Evolutionary conservation across 495 filamentous ascomycete genomes (phyloP), one percentile per base, ranked within the genome.

Genomic region (Cudoniella acicularis): DNA sequence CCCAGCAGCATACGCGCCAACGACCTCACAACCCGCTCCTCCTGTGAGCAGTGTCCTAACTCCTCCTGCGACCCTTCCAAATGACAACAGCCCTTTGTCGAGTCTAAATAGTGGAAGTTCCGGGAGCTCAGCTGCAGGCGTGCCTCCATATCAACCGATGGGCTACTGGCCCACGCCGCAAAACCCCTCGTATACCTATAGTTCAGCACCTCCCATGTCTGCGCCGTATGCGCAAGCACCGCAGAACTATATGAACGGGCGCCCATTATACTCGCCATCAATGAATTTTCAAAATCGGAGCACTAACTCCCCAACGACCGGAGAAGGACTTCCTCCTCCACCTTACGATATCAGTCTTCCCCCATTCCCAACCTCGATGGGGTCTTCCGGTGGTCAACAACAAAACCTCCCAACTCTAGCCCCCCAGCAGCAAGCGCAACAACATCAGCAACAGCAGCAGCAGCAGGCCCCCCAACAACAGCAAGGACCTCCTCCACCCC

Each of bases 261-360:
- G 60, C 68, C 75, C 59, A 22, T 8, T 67, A 1, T 64, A 61
- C 20, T 62, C 71, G 24, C 66, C 69, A 23, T 64, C 25, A n/a
- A 66, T 62, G 57, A 68, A 54, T 41, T 60, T 63, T 54, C 36
- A 46, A 13, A 53, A 52, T 60, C 59, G 62, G 52, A 63, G 60
- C 57, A 53, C 52, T 8, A 78, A 76, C 52, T 83, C 83, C 52
- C 80, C 85, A 40, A 65, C 75, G 41, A 47, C 74, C 64, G 50
- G 73, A 63, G 63, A 82, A 70, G 62, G 79, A 70, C 66, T 83
- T 63, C 68, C 80, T 68, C 80, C 77, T n/a, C 77, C 83, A 54
- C 74, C 75, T 1, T 87, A 82, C 65, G 84, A 89, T 54, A 65
- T 84, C 17, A 83, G 80, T 62, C 77, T 84, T 21, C 83, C 84